Base-by-base conservation (phyloP, 345 rosid genomes). In the Cochlearia excelsa region DNA sequence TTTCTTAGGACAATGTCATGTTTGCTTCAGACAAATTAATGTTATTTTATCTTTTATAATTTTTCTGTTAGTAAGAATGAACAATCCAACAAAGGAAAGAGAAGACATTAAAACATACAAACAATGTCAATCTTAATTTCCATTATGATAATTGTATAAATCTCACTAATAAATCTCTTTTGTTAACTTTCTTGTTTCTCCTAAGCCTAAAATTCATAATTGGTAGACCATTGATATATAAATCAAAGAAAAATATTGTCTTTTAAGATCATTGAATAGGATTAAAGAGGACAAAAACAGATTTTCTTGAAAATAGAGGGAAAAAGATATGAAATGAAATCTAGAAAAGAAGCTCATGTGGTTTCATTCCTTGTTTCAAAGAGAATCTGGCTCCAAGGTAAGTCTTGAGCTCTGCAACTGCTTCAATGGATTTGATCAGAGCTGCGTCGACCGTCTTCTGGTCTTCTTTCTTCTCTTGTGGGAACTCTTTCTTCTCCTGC, bases 301-400 rank as follows among this genome's bases (percentile, higher is more conserved):
- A 52, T 57, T 30, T 46, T 59, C 46, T 65, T 57, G 42, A 66
- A 72, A 48, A 3, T 23, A 31, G 40, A 30, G 33, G 33, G 33
- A 7, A 57, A 9, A 55, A 48, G 46, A 60, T 54, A 65, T 39
- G 16, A 52, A 52, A 46, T 0, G 38, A 16, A 60, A 66, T 60
- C 79, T 86, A 87, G 71, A 90, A 90, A 30, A 81, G 81, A 64
- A 87, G 93, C 74, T 90, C 90, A 49, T 81, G 88, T 53, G 90
- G 97, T 46, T 87, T 90, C 87, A 82, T 85, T 75, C 88, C 88
- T 4, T 84, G 76, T 76, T 75, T 82, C 26, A 83, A 79, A 3
- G 98, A 88, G 71, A 91, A 91, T 69, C 96, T 84, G 11, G 96
- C 90, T 3, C 74, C 92, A 69, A 91, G 71, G 63, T 88, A 91